phyloP scores from a whole-genome alignment of 345 rosid genomes.

The Theobroma cacao region DNA sequence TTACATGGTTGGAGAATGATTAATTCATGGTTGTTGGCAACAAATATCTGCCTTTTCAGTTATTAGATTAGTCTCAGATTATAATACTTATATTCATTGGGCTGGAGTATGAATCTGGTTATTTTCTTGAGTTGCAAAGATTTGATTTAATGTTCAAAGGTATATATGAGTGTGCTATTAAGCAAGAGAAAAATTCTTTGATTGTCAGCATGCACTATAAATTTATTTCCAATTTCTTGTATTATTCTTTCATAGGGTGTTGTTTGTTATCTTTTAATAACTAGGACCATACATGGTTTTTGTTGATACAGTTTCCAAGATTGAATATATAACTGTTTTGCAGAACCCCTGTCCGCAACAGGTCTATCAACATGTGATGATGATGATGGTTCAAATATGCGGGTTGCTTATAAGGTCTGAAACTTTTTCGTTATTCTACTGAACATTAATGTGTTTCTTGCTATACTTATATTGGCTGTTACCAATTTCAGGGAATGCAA shows the following conservation, averaged over 20 bases:
- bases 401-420: conserved; percentile 85
- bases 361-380: conserved; percentile 38
- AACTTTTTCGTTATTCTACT: conserved; percentile 12
- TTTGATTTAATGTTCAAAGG: conserved; percentile 1
- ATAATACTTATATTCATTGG: neutral
- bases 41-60: neutral
- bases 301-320: neutral
- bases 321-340: conserved; percentile 21
- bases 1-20: neutral
- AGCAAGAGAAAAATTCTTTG: neutral
- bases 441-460: conserved; percentile 13
- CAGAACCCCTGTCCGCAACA: conserved; percentile 71
- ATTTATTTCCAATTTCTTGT: neutral
- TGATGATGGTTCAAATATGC: conserved; percentile 52
- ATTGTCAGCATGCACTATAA: neutral
- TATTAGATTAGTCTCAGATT: neutral
- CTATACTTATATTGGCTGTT: conserved; percentile 18
- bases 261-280: neutral
- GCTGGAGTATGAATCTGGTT: neutral
- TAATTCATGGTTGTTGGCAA: neutral
- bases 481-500: conserved; percentile 61
- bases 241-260: conserved; percentile 7
- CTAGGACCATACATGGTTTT: conserved; percentile 4
- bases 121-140: neutral
- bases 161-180: neutral